Evolutionary conservation across 176 grass and related monocot species (phyloP).

Genomic region (Lolium rigidum): DNA sequence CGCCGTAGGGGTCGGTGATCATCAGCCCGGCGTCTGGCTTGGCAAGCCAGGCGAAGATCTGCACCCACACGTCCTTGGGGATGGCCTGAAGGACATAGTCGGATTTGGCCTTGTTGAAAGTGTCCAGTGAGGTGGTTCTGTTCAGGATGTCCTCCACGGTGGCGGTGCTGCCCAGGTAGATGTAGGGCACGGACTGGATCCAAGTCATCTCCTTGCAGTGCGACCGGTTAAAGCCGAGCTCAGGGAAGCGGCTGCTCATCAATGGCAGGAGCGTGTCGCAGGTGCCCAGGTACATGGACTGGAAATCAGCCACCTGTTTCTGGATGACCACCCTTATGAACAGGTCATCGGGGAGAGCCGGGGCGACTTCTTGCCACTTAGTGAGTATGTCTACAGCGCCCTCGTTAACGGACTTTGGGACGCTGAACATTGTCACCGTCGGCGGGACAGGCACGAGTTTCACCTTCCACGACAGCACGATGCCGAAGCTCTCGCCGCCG

Average conservation of each 20-base stretch:
- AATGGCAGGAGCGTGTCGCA: constrained; percentile 30
- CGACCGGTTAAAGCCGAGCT: constrained; percentile 37
- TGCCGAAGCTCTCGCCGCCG: constrained; percentile 63
- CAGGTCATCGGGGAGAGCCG: constrained; percentile 40
- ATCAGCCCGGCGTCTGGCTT: constrained; percentile 47
- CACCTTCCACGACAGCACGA: constrained; percentile 62
- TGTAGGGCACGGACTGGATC: constrained; percentile 54
- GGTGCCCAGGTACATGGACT: constrained; percentile 51
- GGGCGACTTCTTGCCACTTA: constrained; percentile 60
- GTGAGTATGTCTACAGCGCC: constrained; percentile 52
- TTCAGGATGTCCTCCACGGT: constrained; percentile 34
- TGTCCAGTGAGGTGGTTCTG: background rate
- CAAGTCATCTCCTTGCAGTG: constrained; percentile 62
- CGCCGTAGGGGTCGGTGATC: constrained; percentile 61
- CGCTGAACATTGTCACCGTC: constrained; percentile 49
- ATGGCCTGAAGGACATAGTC: constrained; percentile 58
- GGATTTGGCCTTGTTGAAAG: constrained; percentile 48
- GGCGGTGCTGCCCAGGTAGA: background rate
- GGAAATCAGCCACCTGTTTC: constrained; percentile 28
- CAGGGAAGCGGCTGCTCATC: constrained; percentile 48
- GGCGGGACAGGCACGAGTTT: constrained; percentile 47
- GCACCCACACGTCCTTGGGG: background rate
- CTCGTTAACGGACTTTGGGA: constrained; percentile 32
- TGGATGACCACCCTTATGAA: constrained; percentile 38
- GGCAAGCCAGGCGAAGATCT: constrained; percentile 35